phyloP scores from a whole-genome alignment of 345 rosid genomes.

The Barbarea vulgaris region DNA sequence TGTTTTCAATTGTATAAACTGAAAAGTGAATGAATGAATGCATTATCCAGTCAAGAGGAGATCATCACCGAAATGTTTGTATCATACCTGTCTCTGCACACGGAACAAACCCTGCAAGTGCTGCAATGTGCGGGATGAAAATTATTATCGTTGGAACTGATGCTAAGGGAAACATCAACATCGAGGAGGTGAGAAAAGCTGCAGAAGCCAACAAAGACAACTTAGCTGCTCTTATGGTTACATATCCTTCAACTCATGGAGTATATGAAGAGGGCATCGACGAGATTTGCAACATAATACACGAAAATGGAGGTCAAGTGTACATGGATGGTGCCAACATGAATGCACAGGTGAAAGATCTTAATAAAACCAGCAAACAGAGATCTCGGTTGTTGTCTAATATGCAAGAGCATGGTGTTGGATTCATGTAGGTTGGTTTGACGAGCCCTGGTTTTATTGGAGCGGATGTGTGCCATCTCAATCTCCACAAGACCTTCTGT shows the following conservation, averaged over 20 bases:
- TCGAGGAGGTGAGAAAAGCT: slow-evolving; percentile 85
- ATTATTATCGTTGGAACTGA: slow-evolving; percentile 94
- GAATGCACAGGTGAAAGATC: slow-evolving; percentile 93
- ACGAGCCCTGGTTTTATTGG: slow-evolving; percentile 99
- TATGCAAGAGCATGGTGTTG: slow-evolving; percentile 66
- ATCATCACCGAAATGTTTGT: slow-evolving; percentile 94
- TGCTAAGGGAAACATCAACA: slow-evolving; percentile 96
- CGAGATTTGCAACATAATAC: slow-evolving; percentile 92
- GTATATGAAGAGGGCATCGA: slow-evolving; percentile 96
- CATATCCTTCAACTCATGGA: slow-evolving; percentile 98
- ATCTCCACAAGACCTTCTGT: slow-evolving; percentile 98
- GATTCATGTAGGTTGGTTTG: slow-evolving; percentile 69
- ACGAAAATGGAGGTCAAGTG: slow-evolving; percentile 96
- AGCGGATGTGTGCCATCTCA: slow-evolving; percentile 99
- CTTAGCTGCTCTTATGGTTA: slow-evolving; percentile 94
- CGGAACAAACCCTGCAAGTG: slow-evolving; percentile 99
- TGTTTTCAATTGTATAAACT: slow-evolving; percentile 3
- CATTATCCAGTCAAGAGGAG: slow-evolving; percentile 81
- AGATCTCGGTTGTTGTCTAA: slow-evolving; percentile 80
- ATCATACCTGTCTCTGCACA: slow-evolving; percentile 99
- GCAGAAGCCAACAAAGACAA: slow-evolving; percentile 88
- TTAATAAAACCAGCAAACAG: slow-evolving; percentile 86
- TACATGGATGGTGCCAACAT: slow-evolving; percentile 99
- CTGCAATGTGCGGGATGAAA: slow-evolving; percentile 99
- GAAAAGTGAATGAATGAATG: slow-evolving; percentile 32